Base-by-base conservation (phyloP, 768 basidiomycete genomes). In the Amanita pallidorosea region DNA sequence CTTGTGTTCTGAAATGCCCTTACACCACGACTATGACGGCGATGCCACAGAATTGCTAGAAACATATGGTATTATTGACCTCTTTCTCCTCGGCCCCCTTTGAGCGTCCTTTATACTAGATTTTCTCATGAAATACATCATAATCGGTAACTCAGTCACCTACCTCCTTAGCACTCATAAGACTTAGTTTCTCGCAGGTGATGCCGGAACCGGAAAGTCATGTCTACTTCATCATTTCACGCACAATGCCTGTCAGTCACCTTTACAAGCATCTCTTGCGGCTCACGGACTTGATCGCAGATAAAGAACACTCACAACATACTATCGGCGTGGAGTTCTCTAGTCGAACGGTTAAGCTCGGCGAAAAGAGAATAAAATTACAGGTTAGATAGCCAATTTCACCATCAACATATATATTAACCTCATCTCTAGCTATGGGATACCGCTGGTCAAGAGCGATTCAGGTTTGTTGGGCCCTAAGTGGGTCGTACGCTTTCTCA, bases 291-390 rank as follows among this genome's bases (percentile, higher is more conserved):
- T 53, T 54, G 44, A 18, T 54, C 54, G n/a, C 60, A 96, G 93
- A 94, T 76, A 95, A 93, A 69, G 85, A 90, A 57, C 87, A 95
- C 67, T 92, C 92, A 5, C 88, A 94, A 68, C 96, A 98, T 65
- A 98, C 96, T 12, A 98, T 99, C 53, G 96, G 95, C 8, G 96
- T 99, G 25, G 96, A 98, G 63, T 98, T 99, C 64, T 92, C 92
- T 15, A 95, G 92, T 63, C 75, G 93, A 57, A 93, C 92, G 0
- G 81, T 99, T 53, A 86, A 85, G 60, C 75, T 98, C 20, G 94
- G 89, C 47, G 93, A 96, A 73, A 90, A 92, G 69, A 79, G 86
- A 56, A 91, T 96, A 57, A 97, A 96, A 66, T 76, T 97, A 35
- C 95, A 97, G 81, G 93, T 92, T 42, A 56, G 77, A 60, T 12